Base-by-base conservation (phyloP, 192 early-diverging fungal species). In the Podila minutissima region DNA sequence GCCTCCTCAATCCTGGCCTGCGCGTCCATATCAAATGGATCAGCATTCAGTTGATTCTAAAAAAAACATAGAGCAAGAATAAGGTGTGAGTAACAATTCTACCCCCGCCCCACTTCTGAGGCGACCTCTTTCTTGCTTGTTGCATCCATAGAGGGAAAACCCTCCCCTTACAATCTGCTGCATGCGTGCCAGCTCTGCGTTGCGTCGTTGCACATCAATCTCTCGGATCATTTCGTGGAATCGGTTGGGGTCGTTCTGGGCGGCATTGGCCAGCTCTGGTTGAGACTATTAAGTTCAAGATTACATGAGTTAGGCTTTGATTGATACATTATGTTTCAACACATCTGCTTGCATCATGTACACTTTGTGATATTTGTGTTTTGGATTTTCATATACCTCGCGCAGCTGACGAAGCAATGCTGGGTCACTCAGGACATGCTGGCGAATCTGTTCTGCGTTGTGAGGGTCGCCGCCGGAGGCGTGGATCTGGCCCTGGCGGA, bases 21-120 rank as follows among this genome's bases (percentile, higher is more conserved):
- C 22, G 94, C 92, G 67, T 98, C 96, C 59, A 96, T 83, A 79
- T 97, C 93, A 74, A 96, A 97, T 6, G 94, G 95, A 85, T 99
- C 95, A 0, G 91, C 89, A 63, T 89, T 91, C 17, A 86, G 83
- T 24, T 89, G 78, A 83, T 90, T 83, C 50, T 70, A 74, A 10
- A 48, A 71, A 62, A 48, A 64, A 28, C 31, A 59, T n/a, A 66
- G 62, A 57, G 22, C 61, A 46, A 10, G 24, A 4, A 35, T 48
- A 32, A 60, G 73, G 63, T 41, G 73, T 35, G 38, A 1, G 7
- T 32, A 38, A 15, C 24, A 62, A 41, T 55, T 22, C 20, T 20
- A 29, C 24, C 9, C 9, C 13, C 24, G 33, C n/a, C 46, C 26
- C 31, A 10, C 72, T 46, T 46, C 41, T 15, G 41, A 46, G 2